Conservation (phyloP, 169 alveolate genomes). For the Theileria sp. region DNA sequence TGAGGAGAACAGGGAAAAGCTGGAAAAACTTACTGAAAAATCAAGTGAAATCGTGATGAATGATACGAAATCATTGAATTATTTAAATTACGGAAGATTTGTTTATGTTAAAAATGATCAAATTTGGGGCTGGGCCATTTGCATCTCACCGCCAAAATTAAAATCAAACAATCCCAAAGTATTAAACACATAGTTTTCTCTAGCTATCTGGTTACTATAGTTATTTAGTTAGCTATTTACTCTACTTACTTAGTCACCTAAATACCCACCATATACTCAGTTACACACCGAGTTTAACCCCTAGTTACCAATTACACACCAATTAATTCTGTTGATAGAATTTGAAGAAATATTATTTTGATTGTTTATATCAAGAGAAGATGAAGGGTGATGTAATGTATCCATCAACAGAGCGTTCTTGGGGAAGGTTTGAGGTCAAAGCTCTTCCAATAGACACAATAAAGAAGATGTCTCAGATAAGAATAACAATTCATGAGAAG, state of each 20-base stretch:
- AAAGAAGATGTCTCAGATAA: slow-evolving; percentile 52
- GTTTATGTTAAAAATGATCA: slow-evolving; percentile 43
- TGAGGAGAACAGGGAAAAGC: slow-evolving; percentile 13
- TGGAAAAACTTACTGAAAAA: slow-evolving; percentile 66
- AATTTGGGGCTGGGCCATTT: slow-evolving; percentile 65
- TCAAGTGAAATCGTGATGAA: slow-evolving; percentile 63
- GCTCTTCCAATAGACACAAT: slow-evolving; percentile 55
- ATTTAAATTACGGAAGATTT: slow-evolving; percentile 47
- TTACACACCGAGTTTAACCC: too few relatives aligned
- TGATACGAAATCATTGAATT: slow-evolving; percentile 46
- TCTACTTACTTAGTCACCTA: too few relatives aligned
- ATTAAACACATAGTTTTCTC: neutral
- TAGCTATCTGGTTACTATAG: too few relatives aligned
- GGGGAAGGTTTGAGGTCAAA: slow-evolving; percentile 35
- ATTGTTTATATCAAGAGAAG: neutral
- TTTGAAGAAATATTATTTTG: neutral
- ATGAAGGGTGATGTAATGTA: slow-evolving; percentile 6
- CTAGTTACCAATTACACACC: too few relatives aligned
- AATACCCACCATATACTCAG: neutral
- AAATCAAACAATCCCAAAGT: slow-evolving; percentile 24
- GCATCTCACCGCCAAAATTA: slow-evolving; percentile 51
- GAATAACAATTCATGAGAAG: slow-evolving; percentile 42
- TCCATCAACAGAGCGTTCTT: slow-evolving; percentile 15
- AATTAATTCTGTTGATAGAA: neutral
- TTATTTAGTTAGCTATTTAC: too few relatives aligned